Evolutionary conservation across 768 basidiomycete species (phyloP), one percentile per base, ranked within the genome.

Genomic region (Hypholoma fasciculare): DNA sequence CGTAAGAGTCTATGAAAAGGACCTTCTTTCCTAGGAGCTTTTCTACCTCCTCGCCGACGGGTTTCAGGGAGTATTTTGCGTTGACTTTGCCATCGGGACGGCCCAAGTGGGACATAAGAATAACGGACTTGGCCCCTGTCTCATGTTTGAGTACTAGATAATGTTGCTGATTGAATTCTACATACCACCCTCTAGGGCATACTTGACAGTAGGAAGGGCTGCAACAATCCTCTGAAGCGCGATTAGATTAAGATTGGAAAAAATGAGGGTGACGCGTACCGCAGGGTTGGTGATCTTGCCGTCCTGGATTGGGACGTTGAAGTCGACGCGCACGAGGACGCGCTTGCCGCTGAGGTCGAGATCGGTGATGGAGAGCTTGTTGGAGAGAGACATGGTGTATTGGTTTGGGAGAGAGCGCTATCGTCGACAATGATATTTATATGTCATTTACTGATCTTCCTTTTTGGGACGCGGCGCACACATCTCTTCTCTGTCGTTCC

Each of bases 51-150:
- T 74, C 73, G 46, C 95, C 86, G 62, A 98, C 88, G 42, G 94
- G 93, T 72, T 84, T 88, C 58, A 99, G 85, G 7, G 94, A 93
- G 81, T 92, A 96, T 69, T 98, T 98, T 50, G 81, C 79, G 68
- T 88, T 88, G 55, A 87, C 86, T 67, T 92, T 90, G 65, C 96
- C 96, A 74, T 98, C 94, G 9, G 96, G 96, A 62, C 96, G 92
- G 20, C 96, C 97, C 56, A 99, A 86, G 74, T 99, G 96, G 69
- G 96, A 98, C 95, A 98, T 97, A 69, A 98, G 86, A 64, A 93
- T 84, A 69, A 98, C 89, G 57, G 83, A 81, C 57, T 85, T 82
- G 59, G 96, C 94, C 56, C 85, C 92, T 94, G 64, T 26, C 54
- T 51, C 47, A 59, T 51, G 65, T 57, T 63, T 55, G 52, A 57